These are phyloP conservation scores for Polyporus arcularius DNA, from an alignment of 768 basidiomycete genomes.

Conservation along the genomic window DNA sequence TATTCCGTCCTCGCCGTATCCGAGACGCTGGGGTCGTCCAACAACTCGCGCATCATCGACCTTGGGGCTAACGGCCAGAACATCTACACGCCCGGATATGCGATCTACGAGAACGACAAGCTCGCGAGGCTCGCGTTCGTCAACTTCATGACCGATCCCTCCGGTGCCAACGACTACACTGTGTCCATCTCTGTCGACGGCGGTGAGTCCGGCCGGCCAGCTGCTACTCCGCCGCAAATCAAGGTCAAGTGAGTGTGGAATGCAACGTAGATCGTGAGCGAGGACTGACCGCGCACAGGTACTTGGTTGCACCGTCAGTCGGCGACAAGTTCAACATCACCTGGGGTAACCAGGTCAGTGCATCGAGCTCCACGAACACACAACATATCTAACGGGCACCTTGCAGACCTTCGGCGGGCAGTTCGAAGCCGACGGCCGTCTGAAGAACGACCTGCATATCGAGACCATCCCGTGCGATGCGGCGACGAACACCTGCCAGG, in stretches of 20 bases:
- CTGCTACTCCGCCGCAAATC: constrained; percentile 27
- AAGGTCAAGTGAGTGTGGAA: constrained; percentile 34
- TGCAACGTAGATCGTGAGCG: not conserved
- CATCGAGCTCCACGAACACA: not conserved
- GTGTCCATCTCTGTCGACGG: constrained; percentile 38
- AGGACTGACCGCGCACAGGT: constrained; percentile 21
- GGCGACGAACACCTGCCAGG: constrained; percentile 49
- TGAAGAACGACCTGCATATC: constrained; percentile 35
- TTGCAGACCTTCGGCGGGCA: constrained; percentile 32
- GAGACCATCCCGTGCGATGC: constrained; percentile 40
- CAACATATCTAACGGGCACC: not conserved
- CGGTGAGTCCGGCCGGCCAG: constrained; percentile 18
- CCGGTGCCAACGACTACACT: constrained; percentile 41
- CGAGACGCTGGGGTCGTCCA: constrained; percentile 46
- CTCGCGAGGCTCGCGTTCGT: constrained; percentile 45
- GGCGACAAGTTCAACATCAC: constrained; percentile 46
- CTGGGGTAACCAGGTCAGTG: constrained; percentile 46
- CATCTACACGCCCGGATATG: constrained; percentile 47
- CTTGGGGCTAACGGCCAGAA: constrained; percentile 33
- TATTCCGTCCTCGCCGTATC: constrained; percentile 48
- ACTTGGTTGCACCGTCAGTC: constrained; percentile 37
- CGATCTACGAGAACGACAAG: constrained; percentile 47
- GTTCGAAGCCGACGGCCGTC: constrained; percentile 41
- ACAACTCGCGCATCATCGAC: constrained; percentile 44
- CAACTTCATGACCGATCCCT: constrained; percentile 47